Evolutionary conservation across 805 yeast species (phyloP).

Genomic region (Schizosaccharomyces osmophilus): DNA sequence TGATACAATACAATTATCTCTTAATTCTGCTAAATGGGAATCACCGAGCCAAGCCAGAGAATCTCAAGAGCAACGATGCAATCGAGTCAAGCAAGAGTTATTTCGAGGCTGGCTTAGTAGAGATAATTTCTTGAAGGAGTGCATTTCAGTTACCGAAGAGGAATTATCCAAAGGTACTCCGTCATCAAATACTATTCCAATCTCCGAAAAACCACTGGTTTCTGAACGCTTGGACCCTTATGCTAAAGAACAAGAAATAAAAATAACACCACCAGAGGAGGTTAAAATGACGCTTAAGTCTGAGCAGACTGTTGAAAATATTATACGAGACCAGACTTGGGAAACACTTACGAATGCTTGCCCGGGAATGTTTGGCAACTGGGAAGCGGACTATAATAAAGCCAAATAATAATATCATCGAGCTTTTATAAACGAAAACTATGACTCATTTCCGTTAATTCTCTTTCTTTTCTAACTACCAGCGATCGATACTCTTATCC

Average conservation of each 20-base stretch:
- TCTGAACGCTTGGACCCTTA: neutral
- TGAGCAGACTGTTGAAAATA: neutral
- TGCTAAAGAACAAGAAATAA: neutral
- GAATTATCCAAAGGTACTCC: neutral
- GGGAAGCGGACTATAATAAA: neutral
- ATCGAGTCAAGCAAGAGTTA: neutral
- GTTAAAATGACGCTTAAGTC: neutral
- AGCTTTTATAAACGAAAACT: no score
- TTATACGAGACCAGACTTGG: neutral
- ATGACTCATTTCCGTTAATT: no score
- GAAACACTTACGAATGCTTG: neutral
- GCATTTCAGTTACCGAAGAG: neutral
- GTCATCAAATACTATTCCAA: neutral
- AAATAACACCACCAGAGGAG: neutral
- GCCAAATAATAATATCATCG: neutral
- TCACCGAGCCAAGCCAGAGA: neutral
- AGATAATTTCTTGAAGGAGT: neutral
- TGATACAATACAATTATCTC: neutral
- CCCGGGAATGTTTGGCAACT: neutral
- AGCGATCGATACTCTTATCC: no score
- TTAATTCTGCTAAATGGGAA: neutral
- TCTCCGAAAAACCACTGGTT: neutral
- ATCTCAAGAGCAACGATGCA: neutral
- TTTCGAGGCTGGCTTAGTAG: neutral
- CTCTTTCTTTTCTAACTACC: no score